Evolutionary conservation across 2,329 filamentous ascomycete species (phyloP), one percentile per base, ranked within the genome.

Genomic region (Dothideomycetes sp.): DNA sequence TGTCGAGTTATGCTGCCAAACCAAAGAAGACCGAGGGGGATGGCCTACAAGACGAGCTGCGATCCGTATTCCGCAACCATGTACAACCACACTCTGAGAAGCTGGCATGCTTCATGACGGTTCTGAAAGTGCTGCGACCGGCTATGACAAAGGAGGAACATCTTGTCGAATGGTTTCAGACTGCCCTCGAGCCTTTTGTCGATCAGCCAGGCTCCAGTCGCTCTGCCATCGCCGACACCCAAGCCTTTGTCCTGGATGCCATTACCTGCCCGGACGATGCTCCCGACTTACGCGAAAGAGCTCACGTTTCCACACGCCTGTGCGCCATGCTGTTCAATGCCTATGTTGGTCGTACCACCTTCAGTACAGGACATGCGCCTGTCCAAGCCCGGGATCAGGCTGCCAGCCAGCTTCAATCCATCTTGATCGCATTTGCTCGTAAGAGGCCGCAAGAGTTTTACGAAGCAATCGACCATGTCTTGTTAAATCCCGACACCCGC

Each of bases 111-210:
- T 91, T 88, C 60, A 68, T 88, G 13, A 71, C 73, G 35, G 70
- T 84, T 32, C 62, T 89, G 41, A 72, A 75, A 33, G 71, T 70
- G 28, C 64, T 89, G 24, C 70, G 78, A 17, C 76, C 80, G 3
- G 71, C 72, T 9, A 69, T 91, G 40, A 71, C 70, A 42, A 76
- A 76, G 9, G 71, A 79, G 2, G 68, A 73, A 23, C 73, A 79
- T 41, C 60, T 84, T 41, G 62, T 79, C 41, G 71, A 78, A 45
- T 91, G 84, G 84, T 86, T 83, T 72, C 74, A 82, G 32, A 63
- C 73, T 47, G 65, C 80, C 11, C 60, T 78, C 15, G 67, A 68
- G 32, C 74, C 78, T 0, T 68, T 75, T 11, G 56, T 77, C 46
- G 63, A 76, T 45, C 65, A 72, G 34, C 61, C 80, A 8, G 72